These are phyloP conservation scores for Penicillium salamii DNA, from an alignment of 495 filamentous ascomycete genomes.

Conservation along the genomic window DNA sequence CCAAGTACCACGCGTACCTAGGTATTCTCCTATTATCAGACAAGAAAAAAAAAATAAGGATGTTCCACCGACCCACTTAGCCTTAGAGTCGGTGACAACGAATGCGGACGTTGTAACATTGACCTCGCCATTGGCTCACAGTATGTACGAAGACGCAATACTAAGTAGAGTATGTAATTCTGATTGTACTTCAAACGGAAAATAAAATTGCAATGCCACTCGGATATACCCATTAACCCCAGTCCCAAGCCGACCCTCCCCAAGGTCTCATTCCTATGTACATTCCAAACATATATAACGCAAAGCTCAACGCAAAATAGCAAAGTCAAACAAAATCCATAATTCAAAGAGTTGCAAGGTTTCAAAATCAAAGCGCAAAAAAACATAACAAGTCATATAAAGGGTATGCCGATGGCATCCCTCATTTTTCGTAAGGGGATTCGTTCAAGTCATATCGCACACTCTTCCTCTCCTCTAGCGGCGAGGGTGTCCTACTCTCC, in stretches of 20 bases:
- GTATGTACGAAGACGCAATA: too few relatives aligned
- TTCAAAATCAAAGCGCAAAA: background rate
- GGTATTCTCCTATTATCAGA: background rate
- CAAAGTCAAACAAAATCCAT: background rate
- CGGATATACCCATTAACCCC: too few relatives aligned
- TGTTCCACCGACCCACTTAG: background rate
- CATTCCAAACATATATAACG: background rate
- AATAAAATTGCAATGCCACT: too few relatives aligned
- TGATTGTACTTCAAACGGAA: too few relatives aligned
- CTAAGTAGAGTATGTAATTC: too few relatives aligned
- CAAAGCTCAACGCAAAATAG: background rate
- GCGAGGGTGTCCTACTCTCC: constrained; percentile 24
- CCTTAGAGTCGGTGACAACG: background rate
- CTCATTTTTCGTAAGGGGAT: constrained; percentile 27
- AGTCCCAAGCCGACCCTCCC: too few relatives aligned
- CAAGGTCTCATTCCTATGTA: background rate
- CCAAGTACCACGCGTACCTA: too few relatives aligned
- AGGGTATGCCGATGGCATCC: background rate
- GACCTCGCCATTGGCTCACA: too few relatives aligned
- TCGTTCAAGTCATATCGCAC: constrained; percentile 30
- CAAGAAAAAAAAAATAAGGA: constrained; percentile 3
- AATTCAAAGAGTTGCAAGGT: too few relatives aligned
- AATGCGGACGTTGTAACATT: background rate
- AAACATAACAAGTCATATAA: constrained; percentile 6
- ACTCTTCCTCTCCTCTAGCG: constrained; percentile 17